Evolutionary conservation across 208 protist species (phyloP).

Genomic region (Sergeia podlipaevii): DNA sequence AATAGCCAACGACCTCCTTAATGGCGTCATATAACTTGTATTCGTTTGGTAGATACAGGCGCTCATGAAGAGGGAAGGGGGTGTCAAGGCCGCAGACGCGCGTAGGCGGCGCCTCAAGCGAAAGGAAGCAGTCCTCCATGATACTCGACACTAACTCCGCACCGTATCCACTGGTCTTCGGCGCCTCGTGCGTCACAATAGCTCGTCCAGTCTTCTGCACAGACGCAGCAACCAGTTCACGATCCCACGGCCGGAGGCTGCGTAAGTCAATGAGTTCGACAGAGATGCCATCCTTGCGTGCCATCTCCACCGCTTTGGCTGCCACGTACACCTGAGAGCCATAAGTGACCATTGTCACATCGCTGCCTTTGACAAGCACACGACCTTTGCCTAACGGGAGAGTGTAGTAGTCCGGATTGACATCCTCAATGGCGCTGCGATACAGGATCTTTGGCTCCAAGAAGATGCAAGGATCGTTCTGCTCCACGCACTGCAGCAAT

Average conservation of each 20-base stretch:
- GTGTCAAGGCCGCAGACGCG: constrained; percentile 97
- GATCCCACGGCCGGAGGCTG: constrained; percentile 95
- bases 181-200: constrained; percentile 94
- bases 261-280: constrained; percentile 96
- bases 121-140: constrained; percentile 92
- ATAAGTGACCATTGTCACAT: constrained; percentile 97
- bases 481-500: constrained; percentile 91
- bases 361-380: constrained; percentile 80
- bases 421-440: constrained; percentile 84
- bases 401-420: constrained; percentile 93
- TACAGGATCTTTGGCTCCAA: constrained; percentile 97
- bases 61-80: constrained; percentile 96
- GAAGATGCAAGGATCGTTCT: constrained; percentile 94
- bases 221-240: constrained; percentile 89
- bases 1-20: constrained; percentile 43
- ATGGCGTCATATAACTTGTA: constrained; percentile 82
- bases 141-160: constrained; percentile 94
- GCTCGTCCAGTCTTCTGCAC: constrained; percentile 92
- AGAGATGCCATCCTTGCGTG: constrained; percentile 80
- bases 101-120: constrained; percentile 94
- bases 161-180: constrained; percentile 93
- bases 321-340: constrained; percentile 86
- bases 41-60: constrained; percentile 95
- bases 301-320: constrained; percentile 74
- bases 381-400: constrained; percentile 94